Evolutionary conservation across 1,139 yeast genomes (phyloP).

Genomic region (Diutina catenulata): DNA sequence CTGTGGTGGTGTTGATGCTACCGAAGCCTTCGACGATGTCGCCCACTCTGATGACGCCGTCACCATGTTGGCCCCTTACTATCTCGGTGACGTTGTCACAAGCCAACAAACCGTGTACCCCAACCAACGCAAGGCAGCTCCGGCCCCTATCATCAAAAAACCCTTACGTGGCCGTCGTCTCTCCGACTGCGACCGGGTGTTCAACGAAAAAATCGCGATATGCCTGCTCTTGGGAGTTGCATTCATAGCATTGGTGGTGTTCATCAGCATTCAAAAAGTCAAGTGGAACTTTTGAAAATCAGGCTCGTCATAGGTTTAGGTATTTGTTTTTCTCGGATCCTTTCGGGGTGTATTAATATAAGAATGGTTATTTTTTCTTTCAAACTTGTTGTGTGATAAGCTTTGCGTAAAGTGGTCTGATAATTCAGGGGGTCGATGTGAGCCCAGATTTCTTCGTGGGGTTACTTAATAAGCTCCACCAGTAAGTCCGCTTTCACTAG

Average conservation of each 20-base stretch:
- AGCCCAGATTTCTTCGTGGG: too few relatives aligned
- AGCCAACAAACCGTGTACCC: not conserved
- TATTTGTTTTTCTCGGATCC: too few relatives aligned
- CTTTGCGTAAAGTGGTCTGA: too few relatives aligned
- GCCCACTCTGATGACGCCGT: conserved; percentile 36
- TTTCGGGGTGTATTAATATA: too few relatives aligned
- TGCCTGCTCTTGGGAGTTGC: not conserved
- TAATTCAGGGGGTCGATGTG: too few relatives aligned
- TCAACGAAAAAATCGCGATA: not conserved
- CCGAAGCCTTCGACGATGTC: conserved; percentile 44
- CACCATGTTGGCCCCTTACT: conserved; percentile 27
- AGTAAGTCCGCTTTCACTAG: too few relatives aligned
- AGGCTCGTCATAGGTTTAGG: too few relatives aligned
- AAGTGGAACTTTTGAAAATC: conserved; percentile 3
- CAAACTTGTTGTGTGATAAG: too few relatives aligned
- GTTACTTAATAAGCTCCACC: too few relatives aligned
- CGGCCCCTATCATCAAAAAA: conserved; percentile 3
- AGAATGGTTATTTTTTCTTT: too few relatives aligned
- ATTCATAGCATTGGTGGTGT: not conserved
- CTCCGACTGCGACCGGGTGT: not conserved
- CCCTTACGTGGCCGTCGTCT: not conserved
- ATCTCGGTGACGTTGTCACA: conserved; percentile 15
- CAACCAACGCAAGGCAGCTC: not conserved
- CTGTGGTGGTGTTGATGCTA: conserved; percentile 67
- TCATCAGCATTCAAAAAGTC: conserved; percentile 2